A percentile compares a stretch with the other conserved stretches of the same genome.
Conservation (phyloP, 352 stramenopile species). For the Phytophthora nicotianae region DNA sequence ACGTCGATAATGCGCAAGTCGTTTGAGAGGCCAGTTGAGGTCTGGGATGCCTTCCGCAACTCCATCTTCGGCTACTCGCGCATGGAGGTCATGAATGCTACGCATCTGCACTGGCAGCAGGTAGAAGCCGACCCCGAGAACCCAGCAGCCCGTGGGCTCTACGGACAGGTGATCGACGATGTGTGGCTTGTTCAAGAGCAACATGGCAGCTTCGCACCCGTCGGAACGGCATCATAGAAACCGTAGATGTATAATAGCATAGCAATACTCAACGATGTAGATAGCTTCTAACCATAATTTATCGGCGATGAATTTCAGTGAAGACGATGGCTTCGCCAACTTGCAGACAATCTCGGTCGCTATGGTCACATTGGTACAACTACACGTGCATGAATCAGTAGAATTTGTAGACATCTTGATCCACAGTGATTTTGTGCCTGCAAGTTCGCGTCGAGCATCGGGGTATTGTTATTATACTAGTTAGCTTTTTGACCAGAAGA, state of each 20-base stretch:
- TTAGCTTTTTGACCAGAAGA: too few species aligned
- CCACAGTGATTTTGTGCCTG: too few species aligned
- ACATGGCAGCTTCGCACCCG: conserved; percentile 83
- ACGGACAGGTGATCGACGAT: conserved; percentile 86
- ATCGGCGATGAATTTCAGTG: neutral
- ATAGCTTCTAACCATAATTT: conserved; percentile 2
- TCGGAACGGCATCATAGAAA: conserved; percentile 17
- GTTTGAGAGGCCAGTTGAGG: conserved; percentile 63
- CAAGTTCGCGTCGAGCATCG: too few species aligned
- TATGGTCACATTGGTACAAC: too few species aligned
- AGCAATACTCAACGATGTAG: conserved; percentile 1
- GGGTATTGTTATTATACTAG: too few species aligned
- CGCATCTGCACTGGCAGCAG: conserved; percentile 90
- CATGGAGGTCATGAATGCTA: conserved; percentile 85
- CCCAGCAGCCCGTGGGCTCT: conserved; percentile 67
- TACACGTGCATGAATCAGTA: too few species aligned
- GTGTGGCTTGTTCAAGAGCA: conserved; percentile 91
- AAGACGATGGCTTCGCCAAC: neutral
- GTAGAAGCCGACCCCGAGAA: conserved; percentile 84
- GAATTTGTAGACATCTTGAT: too few species aligned
- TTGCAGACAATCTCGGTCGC: too few species aligned
- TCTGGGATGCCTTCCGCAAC: conserved; percentile 89
- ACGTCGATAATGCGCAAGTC: conserved; percentile 79
- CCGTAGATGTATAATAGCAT: conserved; percentile 3
- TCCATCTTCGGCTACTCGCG: conserved; percentile 88